Percentiles rank a stretch among this genome's conserved stretches.
Evolutionary conservation across 495 filamentous ascomycete genomes (phyloP).

Genomic region (Opeltia flavorubescens): DNA sequence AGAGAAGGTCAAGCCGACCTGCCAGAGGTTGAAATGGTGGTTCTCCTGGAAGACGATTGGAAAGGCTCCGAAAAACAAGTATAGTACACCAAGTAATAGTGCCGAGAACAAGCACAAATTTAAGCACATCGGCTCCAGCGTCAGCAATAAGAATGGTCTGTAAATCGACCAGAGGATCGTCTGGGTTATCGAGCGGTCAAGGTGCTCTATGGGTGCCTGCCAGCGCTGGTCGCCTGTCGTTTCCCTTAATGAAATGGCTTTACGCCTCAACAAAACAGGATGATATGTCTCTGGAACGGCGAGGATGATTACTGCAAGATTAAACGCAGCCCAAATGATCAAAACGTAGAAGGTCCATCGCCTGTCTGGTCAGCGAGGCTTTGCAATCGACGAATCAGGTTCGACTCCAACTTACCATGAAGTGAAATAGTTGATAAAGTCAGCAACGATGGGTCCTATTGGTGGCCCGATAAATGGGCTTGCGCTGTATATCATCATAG

Average conservation of each 20-base stretch:
- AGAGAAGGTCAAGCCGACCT: constrained; percentile 71
- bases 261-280: constrained; percentile 56
- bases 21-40: constrained; percentile 69
- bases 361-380: constrained; percentile 20
- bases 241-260: constrained; percentile 56
- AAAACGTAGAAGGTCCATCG: constrained; percentile 86
- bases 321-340: constrained; percentile 60
- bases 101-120: constrained; percentile 77
- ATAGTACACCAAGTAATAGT: constrained; percentile 73
- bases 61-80: constrained; percentile 94
- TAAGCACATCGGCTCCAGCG: constrained; percentile 76
- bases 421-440: constrained; percentile 66
- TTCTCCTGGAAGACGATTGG: constrained; percentile 64
- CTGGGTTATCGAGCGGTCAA: constrained; percentile 50
- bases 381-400: background rate
- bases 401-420: constrained; percentile 39
- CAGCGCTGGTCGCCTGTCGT: constrained; percentile 66
- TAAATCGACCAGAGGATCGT: constrained; percentile 60
- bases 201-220: constrained; percentile 69
- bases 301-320: constrained; percentile 48
- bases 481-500: constrained; percentile 73
- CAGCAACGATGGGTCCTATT: constrained; percentile 31
- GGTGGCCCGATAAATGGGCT: constrained; percentile 63
- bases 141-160: constrained; percentile 69
- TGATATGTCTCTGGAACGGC: constrained; percentile 90